Evolutionary conservation across 768 basidiomycete species (phyloP).

Genomic region (Cystobasidium onofrii): DNA sequence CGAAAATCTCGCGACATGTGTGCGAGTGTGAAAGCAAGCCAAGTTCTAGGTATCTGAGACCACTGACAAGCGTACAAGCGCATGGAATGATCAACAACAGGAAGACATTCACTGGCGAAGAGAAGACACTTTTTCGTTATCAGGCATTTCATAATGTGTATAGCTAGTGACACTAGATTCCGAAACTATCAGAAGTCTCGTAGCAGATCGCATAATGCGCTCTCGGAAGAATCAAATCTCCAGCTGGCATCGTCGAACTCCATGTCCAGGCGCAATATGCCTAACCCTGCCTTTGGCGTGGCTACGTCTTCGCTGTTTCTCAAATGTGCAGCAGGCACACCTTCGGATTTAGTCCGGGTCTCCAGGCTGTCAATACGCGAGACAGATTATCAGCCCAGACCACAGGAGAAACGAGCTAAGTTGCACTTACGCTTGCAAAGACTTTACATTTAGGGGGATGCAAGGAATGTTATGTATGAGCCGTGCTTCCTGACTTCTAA

Average conservation of each 20-base stretch:
- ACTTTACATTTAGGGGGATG: background rate
- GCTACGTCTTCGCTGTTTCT: background rate
- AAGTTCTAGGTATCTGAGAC: too few relatives aligned
- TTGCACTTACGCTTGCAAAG: background rate
- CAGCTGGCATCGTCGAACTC: background rate
- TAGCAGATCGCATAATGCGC: conserved; percentile 3
- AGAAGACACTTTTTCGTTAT: background rate
- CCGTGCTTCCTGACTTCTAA: background rate
- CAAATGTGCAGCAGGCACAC: background rate
- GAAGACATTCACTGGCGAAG: too few relatives aligned
- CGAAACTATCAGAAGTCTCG: background rate
- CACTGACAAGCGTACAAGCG: too few relatives aligned
- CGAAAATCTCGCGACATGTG: conserved; percentile 17
- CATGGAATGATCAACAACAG: too few relatives aligned
- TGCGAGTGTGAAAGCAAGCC: background rate
- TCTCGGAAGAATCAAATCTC: background rate
- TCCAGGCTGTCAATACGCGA: background rate
- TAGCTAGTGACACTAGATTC: background rate
- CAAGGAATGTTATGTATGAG: background rate
- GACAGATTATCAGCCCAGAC: background rate
- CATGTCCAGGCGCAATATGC: background rate
- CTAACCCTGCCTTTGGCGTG: background rate
- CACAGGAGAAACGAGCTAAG: background rate
- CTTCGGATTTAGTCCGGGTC: background rate
- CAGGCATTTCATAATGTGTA: background rate